phyloP scores from a whole-genome alignment of 1,284 basidiomycete species.

The Gomphus bonarii region DNA sequence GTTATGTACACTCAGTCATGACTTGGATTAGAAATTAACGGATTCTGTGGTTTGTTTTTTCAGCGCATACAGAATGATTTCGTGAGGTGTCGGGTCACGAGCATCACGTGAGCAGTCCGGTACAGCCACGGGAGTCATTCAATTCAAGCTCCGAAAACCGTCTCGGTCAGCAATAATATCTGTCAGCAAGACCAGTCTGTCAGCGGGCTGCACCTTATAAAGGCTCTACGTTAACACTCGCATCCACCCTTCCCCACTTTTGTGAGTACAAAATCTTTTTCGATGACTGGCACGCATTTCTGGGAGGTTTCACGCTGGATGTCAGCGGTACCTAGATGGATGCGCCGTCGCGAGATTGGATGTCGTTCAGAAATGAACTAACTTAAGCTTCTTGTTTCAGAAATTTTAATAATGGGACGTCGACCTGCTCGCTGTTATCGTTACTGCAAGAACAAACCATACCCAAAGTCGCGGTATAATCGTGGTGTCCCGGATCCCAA shows the following conservation, averaged over 20 bases:
- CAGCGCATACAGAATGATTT: no score
- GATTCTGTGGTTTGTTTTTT: no score
- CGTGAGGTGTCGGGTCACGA: no score
- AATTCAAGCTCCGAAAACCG: no score
- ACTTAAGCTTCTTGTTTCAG: neutral
- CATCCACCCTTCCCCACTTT: neutral
- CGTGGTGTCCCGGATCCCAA: constrained; percentile 96
- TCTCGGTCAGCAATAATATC: no score
- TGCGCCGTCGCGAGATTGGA: constrained; percentile 6
- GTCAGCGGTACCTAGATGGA: neutral
- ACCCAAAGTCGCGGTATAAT: constrained; percentile 92
- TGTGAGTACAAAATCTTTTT: neutral
- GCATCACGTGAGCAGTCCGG: no score
- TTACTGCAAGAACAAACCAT: constrained; percentile 98
- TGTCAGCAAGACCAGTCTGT: no score
- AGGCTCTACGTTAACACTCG: neutral
- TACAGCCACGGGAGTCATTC: no score
- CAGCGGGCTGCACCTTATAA: constrained; percentile 2
- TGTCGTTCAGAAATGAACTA: constrained; percentile 5
- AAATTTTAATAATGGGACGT: constrained; percentile 68
- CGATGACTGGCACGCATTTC: neutral
- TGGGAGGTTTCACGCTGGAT: neutral
- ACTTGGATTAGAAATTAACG: no score
- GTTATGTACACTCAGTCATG: no score
- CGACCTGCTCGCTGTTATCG: constrained; percentile 94